A percentile compares a stretch with the other conserved stretches of the same genome.
Evolutionary conservation across 768 basidiomycete species (phyloP).

Genomic region (Leccinum sublutescens): DNA sequence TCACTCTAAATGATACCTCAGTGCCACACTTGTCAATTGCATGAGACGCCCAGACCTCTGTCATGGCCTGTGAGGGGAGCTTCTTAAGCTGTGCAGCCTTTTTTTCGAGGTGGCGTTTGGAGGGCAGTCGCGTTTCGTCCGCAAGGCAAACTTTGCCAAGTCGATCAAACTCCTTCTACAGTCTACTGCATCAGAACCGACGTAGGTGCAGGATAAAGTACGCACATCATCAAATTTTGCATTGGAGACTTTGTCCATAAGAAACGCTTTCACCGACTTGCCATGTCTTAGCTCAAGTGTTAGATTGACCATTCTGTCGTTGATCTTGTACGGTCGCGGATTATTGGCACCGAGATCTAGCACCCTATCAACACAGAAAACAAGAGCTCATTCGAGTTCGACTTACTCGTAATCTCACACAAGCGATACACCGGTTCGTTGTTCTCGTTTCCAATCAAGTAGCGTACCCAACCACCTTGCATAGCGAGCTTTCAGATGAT

Average conservation of each 20-base stretch:
- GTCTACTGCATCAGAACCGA: slow-evolving; percentile 9
- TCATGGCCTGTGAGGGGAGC: slow-evolving; percentile 59
- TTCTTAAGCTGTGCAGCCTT: slow-evolving; percentile 64
- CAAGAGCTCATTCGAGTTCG: background rate
- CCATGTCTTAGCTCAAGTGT: slow-evolving; percentile 78
- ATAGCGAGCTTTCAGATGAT: slow-evolving; percentile 6
- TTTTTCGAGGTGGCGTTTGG: slow-evolving; percentile 60
- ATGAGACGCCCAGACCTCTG: slow-evolving; percentile 59
- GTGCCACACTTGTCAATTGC: slow-evolving; percentile 3
- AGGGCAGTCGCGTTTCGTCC: slow-evolving; percentile 66
- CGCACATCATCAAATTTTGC: slow-evolving; percentile 58
- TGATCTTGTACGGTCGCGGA: slow-evolving; percentile 69
- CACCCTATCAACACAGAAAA: slow-evolving; percentile 5
- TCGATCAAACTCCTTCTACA: slow-evolving; percentile 73
- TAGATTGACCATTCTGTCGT: slow-evolving; percentile 63
- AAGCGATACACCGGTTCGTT: slow-evolving; percentile 71
- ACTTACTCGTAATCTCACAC: slow-evolving; percentile 76
- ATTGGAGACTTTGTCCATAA: slow-evolving; percentile 90
- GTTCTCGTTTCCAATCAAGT: slow-evolving; percentile 66
- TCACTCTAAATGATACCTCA: slow-evolving; percentile 57
- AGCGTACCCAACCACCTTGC: slow-evolving; percentile 83
- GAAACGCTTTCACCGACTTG: slow-evolving; percentile 54
- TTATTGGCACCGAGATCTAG: slow-evolving; percentile 52
- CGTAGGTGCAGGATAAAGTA: slow-evolving; percentile 10
- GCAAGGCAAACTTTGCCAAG: slow-evolving; percentile 41